A percentile compares a stretch with the other conserved stretches of the same genome.
Conservation (phyloP, 768 basidiomycete species). For the Gloeostereum incarnatum region DNA sequence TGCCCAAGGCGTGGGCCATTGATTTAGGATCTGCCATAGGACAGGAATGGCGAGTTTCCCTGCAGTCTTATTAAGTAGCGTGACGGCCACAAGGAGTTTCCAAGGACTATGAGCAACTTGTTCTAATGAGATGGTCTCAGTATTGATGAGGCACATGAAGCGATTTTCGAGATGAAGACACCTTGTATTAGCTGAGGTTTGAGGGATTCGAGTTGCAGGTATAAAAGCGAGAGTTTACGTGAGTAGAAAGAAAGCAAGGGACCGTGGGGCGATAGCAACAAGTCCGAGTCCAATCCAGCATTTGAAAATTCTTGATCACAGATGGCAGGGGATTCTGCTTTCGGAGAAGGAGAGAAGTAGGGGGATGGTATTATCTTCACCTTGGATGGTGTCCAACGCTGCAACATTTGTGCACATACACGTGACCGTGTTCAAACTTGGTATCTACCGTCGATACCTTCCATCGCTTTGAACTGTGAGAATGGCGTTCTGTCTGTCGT, state of each 20-base stretch:
- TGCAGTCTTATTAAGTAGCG: slow-evolving; percentile 61
- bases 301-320: too few species aligned
- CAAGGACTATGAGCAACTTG: slow-evolving; percentile 48
- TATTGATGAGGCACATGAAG: too few species aligned
- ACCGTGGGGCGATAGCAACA: slow-evolving; percentile 9
- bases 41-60: slow-evolving; percentile 57
- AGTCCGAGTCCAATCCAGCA: neutral
- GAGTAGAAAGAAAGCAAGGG: too few species aligned
- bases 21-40: slow-evolving; percentile 45
- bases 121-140: slow-evolving; percentile 22
- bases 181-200: slow-evolving; percentile 34
- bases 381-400: too few species aligned
- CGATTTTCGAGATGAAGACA: too few species aligned
- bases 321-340: too few species aligned
- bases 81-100: slow-evolving; percentile 60
- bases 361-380: too few species aligned
- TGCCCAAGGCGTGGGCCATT: slow-evolving; percentile 49
- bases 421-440: slow-evolving; percentile 11
- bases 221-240: slow-evolving; percentile 15
- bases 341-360: too few species aligned
- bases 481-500: too few species aligned
- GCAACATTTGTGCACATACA: too few species aligned
- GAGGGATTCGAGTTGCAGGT: slow-evolving; percentile 14
- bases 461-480: too few species aligned
- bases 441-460: too few species aligned